These are phyloP conservation scores for Fagopyrum tataricum DNA, from an alignment of 148 eudicot species.

Conservation along the genomic window DNA sequence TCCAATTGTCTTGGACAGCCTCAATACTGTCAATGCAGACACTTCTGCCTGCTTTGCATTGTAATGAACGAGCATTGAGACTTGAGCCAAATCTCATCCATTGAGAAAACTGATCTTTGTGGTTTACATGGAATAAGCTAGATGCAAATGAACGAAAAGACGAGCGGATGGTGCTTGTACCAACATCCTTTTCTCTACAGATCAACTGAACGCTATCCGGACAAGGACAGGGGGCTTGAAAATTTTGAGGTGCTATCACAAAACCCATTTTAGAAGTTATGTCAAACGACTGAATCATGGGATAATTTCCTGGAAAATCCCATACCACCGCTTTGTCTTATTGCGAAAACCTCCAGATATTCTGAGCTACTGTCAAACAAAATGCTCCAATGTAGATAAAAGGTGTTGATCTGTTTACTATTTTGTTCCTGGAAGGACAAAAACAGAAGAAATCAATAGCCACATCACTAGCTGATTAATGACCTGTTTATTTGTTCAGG, in stretches of 20 bases:
- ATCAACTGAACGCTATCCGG: conserved; percentile 1
- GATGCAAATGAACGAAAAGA: conserved; percentile 2
- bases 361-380: neutral
- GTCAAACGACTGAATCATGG: neutral
- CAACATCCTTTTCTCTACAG: conserved; percentile 16
- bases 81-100: conserved; percentile 21
- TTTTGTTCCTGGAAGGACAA: neutral
- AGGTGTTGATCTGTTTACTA: neutral
- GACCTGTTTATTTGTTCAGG: neutral
- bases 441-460: neutral
- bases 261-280: conserved; percentile 4
- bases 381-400: neutral
- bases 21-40: conserved; percentile 34
- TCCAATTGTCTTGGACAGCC: conserved; percentile 26
- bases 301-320: neutral
- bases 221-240: conserved; percentile 1
- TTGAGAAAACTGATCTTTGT: conserved; percentile 18
- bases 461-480: neutral
- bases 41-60: conserved; percentile 23
- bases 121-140: conserved; percentile 10
- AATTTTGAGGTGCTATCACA: neutral
- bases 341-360: neutral
- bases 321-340: neutral
- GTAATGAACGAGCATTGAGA: conserved; percentile 17
- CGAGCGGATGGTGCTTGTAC: conserved; percentile 11